These are phyloP conservation scores for Pelargonium myrrhifolium DNA, from an alignment of 441 rosid species.

Conservation along the genomic window DNA sequence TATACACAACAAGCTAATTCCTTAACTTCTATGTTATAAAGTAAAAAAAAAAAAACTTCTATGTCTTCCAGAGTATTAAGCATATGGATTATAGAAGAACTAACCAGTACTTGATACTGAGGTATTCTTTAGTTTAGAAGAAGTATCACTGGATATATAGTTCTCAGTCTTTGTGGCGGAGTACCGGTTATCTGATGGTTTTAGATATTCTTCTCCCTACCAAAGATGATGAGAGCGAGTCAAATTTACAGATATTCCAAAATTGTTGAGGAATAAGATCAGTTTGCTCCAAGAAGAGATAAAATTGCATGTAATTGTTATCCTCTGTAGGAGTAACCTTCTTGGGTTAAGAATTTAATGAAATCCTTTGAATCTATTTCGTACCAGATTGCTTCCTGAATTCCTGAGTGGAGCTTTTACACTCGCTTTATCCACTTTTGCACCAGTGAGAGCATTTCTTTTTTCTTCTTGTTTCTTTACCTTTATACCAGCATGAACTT, in stretches of 20 bases:
- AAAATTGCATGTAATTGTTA: background rate
- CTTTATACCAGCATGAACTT: slow-evolving; percentile 27
- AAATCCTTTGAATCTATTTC: slow-evolving; percentile 41
- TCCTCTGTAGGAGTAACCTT: slow-evolving; percentile 9
- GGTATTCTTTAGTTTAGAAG: slow-evolving; percentile 26
- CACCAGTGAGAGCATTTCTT: slow-evolving; percentile 16
- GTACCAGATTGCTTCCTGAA: slow-evolving; percentile 27
- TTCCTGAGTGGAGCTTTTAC: slow-evolving; percentile 24
- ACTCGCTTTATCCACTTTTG: slow-evolving; percentile 28
- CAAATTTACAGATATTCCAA: background rate
- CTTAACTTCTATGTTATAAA: background rate
- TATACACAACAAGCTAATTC: background rate
- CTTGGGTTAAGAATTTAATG: too few species aligned
- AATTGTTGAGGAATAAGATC: background rate
- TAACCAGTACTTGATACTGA: slow-evolving; percentile 37
- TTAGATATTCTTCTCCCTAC: slow-evolving; percentile 28
- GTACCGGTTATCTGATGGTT: slow-evolving; percentile 18
- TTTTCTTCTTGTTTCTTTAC: slow-evolving; percentile 37
- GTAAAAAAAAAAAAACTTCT: too few species aligned
- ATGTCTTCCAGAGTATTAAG: background rate
- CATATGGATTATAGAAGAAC: slow-evolving; percentile 13
- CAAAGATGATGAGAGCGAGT: slow-evolving; percentile 6
- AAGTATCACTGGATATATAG: slow-evolving; percentile 14
- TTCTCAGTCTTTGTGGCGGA: slow-evolving; percentile 19
- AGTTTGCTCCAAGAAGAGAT: slow-evolving; percentile 8